Evolutionary conservation across 75 land plant species (phyloP).

Genomic region (Picea sitchensis): DNA sequence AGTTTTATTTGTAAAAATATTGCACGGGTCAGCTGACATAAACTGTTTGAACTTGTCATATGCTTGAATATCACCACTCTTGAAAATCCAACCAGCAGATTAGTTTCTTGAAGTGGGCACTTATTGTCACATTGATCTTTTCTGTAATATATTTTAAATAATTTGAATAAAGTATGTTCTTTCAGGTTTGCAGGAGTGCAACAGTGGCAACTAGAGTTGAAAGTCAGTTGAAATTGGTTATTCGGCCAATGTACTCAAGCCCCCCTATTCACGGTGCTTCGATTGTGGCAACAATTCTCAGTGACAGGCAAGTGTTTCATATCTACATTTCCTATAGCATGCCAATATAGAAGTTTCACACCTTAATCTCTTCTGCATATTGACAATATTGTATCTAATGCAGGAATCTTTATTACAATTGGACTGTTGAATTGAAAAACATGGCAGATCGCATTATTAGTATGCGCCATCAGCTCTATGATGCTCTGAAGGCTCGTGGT

Average conservation of each 20-base stretch:
- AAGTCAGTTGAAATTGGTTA: constrained; percentile 95
- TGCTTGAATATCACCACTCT: not conserved
- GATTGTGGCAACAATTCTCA: constrained; percentile 85
- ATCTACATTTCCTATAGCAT: not conserved
- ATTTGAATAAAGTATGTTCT: not conserved
- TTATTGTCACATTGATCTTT: not conserved
- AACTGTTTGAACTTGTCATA: not conserved
- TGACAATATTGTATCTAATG: constrained; percentile 3
- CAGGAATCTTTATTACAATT: constrained; percentile 70
- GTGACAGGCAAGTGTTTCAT: constrained; percentile 59
- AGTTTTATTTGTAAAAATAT: not conserved
- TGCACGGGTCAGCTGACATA: not conserved
- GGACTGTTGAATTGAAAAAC: constrained; percentile 92
- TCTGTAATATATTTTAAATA: not conserved
- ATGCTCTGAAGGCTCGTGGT: constrained; percentile 82
- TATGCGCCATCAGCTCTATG: constrained; percentile 87
- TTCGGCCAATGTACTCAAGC: constrained; percentile 97
- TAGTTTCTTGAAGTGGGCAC: not conserved
- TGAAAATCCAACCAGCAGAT: not conserved
- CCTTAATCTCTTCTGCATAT: not conserved
- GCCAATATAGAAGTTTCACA: not conserved
- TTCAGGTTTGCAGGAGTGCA: constrained; percentile 66
- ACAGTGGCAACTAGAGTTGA: constrained; percentile 85
- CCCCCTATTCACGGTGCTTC: constrained; percentile 97
- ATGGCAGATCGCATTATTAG: constrained; percentile 98